Conservation (phyloP, 352 stramenopile species). For the Pythium aristosporum region DNA sequence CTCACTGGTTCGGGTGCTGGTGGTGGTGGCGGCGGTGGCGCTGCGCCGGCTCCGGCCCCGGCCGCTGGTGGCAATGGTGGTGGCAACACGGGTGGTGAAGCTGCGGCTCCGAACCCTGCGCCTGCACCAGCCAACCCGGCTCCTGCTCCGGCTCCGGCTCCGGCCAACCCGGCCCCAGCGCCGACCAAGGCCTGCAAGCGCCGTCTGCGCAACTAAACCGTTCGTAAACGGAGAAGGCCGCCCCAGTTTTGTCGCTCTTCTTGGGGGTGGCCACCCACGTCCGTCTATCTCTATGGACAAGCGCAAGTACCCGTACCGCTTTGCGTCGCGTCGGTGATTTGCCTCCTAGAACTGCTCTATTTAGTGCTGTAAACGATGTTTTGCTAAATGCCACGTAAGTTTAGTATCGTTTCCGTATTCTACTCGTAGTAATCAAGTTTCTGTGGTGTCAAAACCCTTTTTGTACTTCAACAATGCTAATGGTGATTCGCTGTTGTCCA, state of each 20-base stretch:
- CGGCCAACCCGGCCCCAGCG: neutral
- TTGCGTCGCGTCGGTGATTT: neutral
- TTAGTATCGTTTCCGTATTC: no score
- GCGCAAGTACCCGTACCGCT: neutral
- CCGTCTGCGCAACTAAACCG: conserved; percentile 15
- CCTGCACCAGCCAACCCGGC: conserved; percentile 1
- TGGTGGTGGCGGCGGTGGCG: neutral
- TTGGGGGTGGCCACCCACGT: neutral
- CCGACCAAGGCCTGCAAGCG: conserved; percentile 15
- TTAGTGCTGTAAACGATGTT: conserved; percentile 15
- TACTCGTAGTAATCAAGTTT: no score
- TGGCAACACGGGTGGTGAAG: neutral
- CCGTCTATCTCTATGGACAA: neutral
- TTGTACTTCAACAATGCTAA: no score
- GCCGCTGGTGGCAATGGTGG: neutral
- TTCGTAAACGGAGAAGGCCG: neutral
- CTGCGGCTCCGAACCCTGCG: neutral
- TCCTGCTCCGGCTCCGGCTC: neutral
- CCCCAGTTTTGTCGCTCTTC: conserved; percentile 2
- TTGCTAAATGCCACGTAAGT: neutral
- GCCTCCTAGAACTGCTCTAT: conserved; percentile 2
- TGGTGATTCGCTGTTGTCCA: no score
- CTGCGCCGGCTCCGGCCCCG: no score
- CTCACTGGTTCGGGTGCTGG: neutral
- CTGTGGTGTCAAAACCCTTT: no score